phyloP scores from a whole-genome alignment of 163 green algal genomes.

The Scenedesmus sp. region DNA sequence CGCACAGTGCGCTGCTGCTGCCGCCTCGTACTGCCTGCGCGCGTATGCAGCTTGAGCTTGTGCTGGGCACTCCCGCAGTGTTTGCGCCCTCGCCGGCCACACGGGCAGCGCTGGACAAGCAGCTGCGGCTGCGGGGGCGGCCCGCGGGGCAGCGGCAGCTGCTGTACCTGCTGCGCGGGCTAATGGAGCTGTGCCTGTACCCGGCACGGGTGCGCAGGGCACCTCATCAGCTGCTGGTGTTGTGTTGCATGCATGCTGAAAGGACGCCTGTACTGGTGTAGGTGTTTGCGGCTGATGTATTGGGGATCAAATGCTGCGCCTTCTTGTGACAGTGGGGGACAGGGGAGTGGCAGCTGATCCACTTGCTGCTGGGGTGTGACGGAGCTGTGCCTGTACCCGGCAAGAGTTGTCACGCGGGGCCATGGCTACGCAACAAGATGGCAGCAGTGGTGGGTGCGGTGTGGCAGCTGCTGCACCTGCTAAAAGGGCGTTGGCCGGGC shows the following conservation, averaged over 20 bases:
- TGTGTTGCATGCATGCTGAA: too few species aligned
- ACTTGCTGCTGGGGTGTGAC: slow-evolving; percentile 32
- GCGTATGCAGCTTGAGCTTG: slow-evolving; percentile 57
- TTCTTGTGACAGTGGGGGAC: background rate
- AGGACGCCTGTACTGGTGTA: too few species aligned
- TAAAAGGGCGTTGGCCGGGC: slow-evolving; percentile 8
- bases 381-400: slow-evolving; percentile 56
- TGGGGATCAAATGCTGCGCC: background rate
- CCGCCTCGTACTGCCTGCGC: too few species aligned
- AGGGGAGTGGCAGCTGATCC: slow-evolving; percentile 5
- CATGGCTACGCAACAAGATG: too few species aligned
- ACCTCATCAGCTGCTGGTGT: too few species aligned
- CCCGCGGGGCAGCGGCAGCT: slow-evolving; percentile 25
- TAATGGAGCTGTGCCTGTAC: slow-evolving; percentile 73
- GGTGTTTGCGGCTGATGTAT: too few species aligned
- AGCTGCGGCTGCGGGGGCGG: slow-evolving; percentile 42
- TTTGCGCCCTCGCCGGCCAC: slow-evolving; percentile 47
- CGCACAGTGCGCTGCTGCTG: slow-evolving; percentile 50
- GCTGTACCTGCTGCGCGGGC: slow-evolving; percentile 57
- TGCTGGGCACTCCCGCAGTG: slow-evolving; percentile 54
- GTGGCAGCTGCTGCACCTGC: slow-evolving; percentile 23
- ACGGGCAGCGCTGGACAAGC: slow-evolving; percentile 44
- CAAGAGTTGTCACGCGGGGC: background rate
- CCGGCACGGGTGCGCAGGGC: too few species aligned
- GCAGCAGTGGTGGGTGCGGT: background rate